A percentile compares a stretch with the other conserved stretches of the same genome.
Evolutionary conservation across 495 filamentous ascomycete species (phyloP).

Genomic region (Choiromyces venosus): DNA sequence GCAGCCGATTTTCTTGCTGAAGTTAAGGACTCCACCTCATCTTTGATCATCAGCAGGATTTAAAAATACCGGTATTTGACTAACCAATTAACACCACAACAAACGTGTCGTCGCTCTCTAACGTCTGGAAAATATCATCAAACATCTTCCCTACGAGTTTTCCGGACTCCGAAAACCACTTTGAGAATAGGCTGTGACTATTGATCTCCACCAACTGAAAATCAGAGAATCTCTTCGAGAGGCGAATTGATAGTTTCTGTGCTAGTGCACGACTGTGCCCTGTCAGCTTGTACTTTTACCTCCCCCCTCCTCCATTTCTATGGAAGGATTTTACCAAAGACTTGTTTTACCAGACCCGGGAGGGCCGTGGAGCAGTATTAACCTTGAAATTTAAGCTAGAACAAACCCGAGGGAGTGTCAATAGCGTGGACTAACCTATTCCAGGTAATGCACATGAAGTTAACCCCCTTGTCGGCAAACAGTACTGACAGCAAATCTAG

Average conservation of each 20-base stretch:
- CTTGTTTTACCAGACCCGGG: constrained; percentile 46
- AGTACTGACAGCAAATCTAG: constrained; percentile 35
- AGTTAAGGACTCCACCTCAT: constrained; percentile 55
- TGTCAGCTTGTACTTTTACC: constrained; percentile 2
- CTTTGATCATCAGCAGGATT: constrained; percentile 31
- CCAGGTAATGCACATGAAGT: constrained; percentile 43
- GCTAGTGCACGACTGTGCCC: constrained; percentile 47
- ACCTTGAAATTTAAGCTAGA: constrained; percentile 18
- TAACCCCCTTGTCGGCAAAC: constrained; percentile 42
- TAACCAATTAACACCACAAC: constrained; percentile 50
- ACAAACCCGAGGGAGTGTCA: constrained; percentile 27
- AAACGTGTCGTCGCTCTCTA: constrained; percentile 48
- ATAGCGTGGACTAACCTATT: constrained; percentile 34
- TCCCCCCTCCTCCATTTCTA: too few species aligned
- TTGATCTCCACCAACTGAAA: constrained; percentile 52
- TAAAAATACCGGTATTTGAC: background rate
- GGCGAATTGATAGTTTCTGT: constrained; percentile 55
- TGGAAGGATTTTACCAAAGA: constrained; percentile 19
- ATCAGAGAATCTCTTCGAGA: constrained; percentile 46
- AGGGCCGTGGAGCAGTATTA: constrained; percentile 53
- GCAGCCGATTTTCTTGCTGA: constrained; percentile 47
- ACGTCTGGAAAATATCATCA: constrained; percentile 47
- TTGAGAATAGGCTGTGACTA: constrained; percentile 51
- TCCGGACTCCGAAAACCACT: constrained; percentile 54
- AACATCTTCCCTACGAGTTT: constrained; percentile 52